phyloP scores from a whole-genome alignment of 2,329 filamentous ascomycete genomes.

The Sarocladium kiliense region DNA sequence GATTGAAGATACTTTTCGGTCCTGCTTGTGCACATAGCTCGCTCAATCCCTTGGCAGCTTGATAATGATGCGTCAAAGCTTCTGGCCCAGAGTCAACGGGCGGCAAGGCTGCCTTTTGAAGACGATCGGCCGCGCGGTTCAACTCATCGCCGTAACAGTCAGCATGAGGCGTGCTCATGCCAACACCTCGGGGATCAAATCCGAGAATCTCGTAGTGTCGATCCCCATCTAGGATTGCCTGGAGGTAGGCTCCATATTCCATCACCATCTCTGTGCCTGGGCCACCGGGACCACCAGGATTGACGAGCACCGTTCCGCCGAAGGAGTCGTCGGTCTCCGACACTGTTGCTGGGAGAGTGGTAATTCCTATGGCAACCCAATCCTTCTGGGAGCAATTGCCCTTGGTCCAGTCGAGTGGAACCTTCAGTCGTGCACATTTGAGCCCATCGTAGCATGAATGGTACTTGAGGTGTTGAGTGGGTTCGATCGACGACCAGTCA shows the following conservation, averaged over 20 bases:
- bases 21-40: not conserved
- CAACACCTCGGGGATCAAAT: conserved; percentile 40
- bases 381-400: conserved; percentile 18
- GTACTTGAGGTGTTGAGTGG: conserved; percentile 30
- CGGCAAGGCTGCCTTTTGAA: not conserved
- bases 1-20: conserved; percentile 13
- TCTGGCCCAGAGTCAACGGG: not conserved
- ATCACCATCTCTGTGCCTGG: conserved; percentile 29
- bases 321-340: conserved; percentile 30
- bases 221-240: conserved; percentile 20
- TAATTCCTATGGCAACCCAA: conserved; percentile 34
- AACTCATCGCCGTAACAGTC: conserved; percentile 31
- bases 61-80: not conserved
- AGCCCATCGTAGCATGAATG: conserved; percentile 32
- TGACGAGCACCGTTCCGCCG: conserved; percentile 35
- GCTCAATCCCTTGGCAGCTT: not conserved
- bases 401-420: conserved; percentile 37
- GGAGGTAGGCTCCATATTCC: conserved; percentile 21
- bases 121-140: conserved; percentile 16
- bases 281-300: conserved; percentile 40
- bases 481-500: conserved; percentile 29
- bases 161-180: conserved; percentile 27
- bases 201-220: conserved; percentile 35
- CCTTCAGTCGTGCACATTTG: conserved; percentile 35
- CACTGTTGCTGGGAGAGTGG: conserved; percentile 34